Percentiles rank a stretch among this genome's conserved stretches.
These are phyloP conservation scores for Thuidium tamariscinum DNA, from an alignment of 225 moss, liverwort and hornwort species.

Conservation along the genomic window DNA sequence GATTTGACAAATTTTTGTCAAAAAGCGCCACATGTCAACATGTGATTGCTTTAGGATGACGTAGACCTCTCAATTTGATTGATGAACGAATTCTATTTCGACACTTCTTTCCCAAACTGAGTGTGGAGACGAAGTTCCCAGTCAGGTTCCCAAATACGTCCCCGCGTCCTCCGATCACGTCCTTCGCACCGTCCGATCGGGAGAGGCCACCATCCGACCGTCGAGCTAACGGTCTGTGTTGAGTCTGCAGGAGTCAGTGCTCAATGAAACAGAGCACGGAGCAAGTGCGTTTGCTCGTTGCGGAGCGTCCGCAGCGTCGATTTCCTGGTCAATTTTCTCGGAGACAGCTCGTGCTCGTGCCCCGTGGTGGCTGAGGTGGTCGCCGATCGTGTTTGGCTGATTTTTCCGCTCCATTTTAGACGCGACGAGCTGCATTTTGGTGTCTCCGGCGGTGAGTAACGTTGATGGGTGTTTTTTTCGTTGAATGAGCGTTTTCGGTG, in stretches of 20 bases:
- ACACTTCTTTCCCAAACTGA: background rate
- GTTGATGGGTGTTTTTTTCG: background rate
- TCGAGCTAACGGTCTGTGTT: background rate
- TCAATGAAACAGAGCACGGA: background rate
- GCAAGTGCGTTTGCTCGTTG: background rate
- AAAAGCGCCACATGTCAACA: background rate
- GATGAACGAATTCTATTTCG: background rate
- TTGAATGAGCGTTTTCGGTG: background rate
- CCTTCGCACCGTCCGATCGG: background rate
- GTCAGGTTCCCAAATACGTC: background rate
- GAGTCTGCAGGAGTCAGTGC: background rate
- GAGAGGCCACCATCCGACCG: background rate
- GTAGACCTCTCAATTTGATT: background rate
- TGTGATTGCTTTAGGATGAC: background rate
- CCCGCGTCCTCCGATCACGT: background rate
- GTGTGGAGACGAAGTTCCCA: background rate
- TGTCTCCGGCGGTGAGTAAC: conserved; percentile 1
- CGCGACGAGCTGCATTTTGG: conserved; percentile 8
- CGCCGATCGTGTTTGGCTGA: background rate
- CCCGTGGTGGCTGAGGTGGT: background rate
- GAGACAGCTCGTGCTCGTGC: background rate
- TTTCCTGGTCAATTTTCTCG: background rate
- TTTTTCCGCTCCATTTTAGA: background rate
- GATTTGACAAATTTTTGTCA: background rate
- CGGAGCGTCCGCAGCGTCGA: background rate